These are phyloP conservation scores for Trametes coccinea DNA, from an alignment of 768 basidiomycete species.

Conservation along the genomic window DNA sequence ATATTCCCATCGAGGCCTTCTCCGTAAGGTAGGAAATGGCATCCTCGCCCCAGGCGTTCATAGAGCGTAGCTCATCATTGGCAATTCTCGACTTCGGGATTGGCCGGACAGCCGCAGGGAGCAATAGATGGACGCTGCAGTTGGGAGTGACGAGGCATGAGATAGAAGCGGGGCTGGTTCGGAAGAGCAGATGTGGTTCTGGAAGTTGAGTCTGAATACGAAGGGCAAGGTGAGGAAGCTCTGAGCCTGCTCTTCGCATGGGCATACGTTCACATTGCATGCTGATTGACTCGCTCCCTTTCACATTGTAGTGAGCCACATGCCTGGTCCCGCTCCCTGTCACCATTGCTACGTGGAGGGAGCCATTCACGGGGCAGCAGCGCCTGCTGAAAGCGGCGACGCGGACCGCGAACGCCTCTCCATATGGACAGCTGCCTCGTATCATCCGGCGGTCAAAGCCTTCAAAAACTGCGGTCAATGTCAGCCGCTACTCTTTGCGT, in stretches of 20 bases:
- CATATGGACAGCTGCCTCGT: neutral
- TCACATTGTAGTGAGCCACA: neutral
- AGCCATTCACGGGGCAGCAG: too few species aligned
- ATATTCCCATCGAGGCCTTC: constrained; percentile 4
- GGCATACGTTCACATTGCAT: neutral
- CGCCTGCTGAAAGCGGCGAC: too few species aligned
- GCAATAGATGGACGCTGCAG: neutral
- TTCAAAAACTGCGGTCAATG: constrained; percentile 1
- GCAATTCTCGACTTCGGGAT: neutral
- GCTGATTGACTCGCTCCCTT: constrained; percentile 18
- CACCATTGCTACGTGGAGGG: too few species aligned
- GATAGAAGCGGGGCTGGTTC: neutral
- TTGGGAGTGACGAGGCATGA: neutral
- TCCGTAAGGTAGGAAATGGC: constrained; percentile 3
- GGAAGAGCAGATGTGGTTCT: neutral
- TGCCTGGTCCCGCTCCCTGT: neutral
- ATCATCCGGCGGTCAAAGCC: neutral
- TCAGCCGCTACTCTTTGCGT: neutral
- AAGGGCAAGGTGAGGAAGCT: neutral
- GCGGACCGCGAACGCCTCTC: too few species aligned
- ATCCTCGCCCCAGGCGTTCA: neutral
- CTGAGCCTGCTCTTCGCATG: neutral
- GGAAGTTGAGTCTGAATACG: neutral
- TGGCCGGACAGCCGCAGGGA: neutral
- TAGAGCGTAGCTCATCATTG: constrained; percentile 1